A percentile compares a stretch with the other conserved stretches of the same genome.
These are phyloP conservation scores for Polychytrium aggregatum DNA, from an alignment of 192 early-diverging fungal genomes.

Conservation along the genomic window DNA sequence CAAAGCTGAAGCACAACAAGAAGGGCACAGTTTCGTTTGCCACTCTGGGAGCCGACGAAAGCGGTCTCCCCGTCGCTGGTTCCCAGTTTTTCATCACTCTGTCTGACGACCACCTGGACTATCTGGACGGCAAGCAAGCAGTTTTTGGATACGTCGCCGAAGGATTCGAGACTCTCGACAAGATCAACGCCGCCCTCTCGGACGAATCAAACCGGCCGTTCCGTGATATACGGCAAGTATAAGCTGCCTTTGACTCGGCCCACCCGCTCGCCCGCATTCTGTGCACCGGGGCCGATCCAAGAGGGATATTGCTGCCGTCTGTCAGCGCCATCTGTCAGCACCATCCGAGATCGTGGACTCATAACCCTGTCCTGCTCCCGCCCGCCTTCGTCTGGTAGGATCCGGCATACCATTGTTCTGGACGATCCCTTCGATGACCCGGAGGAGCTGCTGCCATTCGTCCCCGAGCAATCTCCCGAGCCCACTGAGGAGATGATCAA, in stretches of 20 bases:
- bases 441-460: conserved; percentile 41
- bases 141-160: conserved; percentile 84
- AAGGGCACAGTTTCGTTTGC: conserved; percentile 74
- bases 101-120: conserved; percentile 58
- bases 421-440: conserved; percentile 91
- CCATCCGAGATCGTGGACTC: not conserved
- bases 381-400: conserved; percentile 18
- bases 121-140: conserved; percentile 71
- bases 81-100: conserved; percentile 85
- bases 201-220: conserved; percentile 68
- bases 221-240: conserved; percentile 60
- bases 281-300: too few relatives aligned
- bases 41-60: conserved; percentile 20
- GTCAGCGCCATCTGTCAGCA: too few relatives aligned
- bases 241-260: too few relatives aligned
- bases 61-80: conserved; percentile 28
- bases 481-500: conserved; percentile 65
- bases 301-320: too few relatives aligned
- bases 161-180: conserved; percentile 76
- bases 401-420: conserved; percentile 82
- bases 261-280: too few relatives aligned
- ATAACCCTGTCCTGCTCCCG: not conserved
- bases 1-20: conserved; percentile 64
- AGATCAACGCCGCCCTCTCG: conserved; percentile 56
- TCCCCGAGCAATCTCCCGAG: conserved; percentile 61